Evolutionary conservation across 2,329 filamentous ascomycete genomes (phyloP), one percentile per base, ranked within the genome.

Genomic region (Blastomyces gilchristii): DNA sequence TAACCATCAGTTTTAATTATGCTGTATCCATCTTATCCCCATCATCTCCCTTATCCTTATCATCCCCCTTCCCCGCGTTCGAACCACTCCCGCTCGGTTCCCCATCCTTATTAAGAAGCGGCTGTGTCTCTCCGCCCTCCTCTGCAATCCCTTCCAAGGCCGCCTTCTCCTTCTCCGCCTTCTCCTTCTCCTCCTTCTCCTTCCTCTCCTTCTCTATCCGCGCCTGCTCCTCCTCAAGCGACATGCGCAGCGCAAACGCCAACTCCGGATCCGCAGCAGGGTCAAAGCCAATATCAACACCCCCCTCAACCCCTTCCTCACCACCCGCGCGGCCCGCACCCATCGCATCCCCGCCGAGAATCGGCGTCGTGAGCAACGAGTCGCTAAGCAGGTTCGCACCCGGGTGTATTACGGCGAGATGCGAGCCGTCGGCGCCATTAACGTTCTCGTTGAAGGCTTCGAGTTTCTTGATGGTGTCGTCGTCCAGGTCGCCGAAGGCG

Each of bases 221-320:
- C 65, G 92, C 92, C 80, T 95, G 95, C 78, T 99, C 94, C 75
- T 99, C 94, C 75, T 99, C 94, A 84, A 96, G 91, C 77, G 90
- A 96, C 91, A 99, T 96, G 67, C 94, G 87, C 74, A 99, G 81
- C 61, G 94, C 94, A 69, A 99, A 85, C 28, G 94, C 94, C 72
- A 99, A 80, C 76, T 99, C 94, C 3, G 94, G 94, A 73, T 99
- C 94, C 71, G 92, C 83, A 62, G 87, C 88, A 16, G 93, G 92
- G 75, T 97, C 94, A 68, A 96, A 90, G 67, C 90, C 91, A 73
- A 95, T 95, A 69, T 91, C 89, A 70, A 91, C 83, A 63, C 80
- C 82, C 53, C 79, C 79, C 61, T 81, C 84, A 52, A 81, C 86
- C 60, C 81, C 80, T 31, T 79, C 81, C 54, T 77, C 80, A 8